Conservation (phyloP, 306 rosid species). For the Cucumis melo region DNA sequence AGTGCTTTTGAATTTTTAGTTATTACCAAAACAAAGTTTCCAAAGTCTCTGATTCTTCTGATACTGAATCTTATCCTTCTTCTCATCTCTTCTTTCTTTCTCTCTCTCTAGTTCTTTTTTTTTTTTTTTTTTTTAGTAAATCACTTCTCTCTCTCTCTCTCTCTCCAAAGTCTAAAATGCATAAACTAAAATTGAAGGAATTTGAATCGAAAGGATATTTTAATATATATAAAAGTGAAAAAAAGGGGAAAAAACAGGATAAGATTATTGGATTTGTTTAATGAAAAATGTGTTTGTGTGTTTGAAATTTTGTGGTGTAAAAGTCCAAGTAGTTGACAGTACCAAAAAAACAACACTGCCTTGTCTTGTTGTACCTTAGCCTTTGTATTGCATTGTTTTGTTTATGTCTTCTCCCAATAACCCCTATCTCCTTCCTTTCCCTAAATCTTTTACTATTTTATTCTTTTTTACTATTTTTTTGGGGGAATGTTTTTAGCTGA, state of each 20-base stretch:
- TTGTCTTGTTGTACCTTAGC: conserved; percentile 4
- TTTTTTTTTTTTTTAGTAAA: no score
- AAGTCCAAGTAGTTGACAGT: background rate
- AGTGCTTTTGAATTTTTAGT: background rate
- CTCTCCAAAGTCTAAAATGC: no score
- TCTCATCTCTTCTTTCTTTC: background rate
- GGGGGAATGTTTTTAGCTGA: background rate
- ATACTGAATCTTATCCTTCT: conserved; percentile 1
- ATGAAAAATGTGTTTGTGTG: background rate
- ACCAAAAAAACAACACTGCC: background rate
- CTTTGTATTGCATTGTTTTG: background rate
- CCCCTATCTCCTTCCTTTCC: background rate
- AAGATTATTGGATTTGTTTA: background rate
- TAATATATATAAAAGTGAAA: no score
- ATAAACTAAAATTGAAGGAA: no score
- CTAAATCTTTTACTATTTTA: background rate
- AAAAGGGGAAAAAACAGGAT: background rate
- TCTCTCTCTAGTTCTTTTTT: background rate
- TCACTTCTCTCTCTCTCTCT: background rate
- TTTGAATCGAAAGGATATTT: no score
- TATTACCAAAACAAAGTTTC: conserved; percentile 4
- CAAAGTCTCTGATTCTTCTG: conserved; percentile 3
- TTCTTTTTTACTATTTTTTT: background rate
- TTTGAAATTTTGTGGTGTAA: background rate
- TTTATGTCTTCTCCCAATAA: conserved; percentile 6